phyloP scores from a whole-genome alignment of 345 rosid genomes.

The Microthlaspi erraticum region DNA sequence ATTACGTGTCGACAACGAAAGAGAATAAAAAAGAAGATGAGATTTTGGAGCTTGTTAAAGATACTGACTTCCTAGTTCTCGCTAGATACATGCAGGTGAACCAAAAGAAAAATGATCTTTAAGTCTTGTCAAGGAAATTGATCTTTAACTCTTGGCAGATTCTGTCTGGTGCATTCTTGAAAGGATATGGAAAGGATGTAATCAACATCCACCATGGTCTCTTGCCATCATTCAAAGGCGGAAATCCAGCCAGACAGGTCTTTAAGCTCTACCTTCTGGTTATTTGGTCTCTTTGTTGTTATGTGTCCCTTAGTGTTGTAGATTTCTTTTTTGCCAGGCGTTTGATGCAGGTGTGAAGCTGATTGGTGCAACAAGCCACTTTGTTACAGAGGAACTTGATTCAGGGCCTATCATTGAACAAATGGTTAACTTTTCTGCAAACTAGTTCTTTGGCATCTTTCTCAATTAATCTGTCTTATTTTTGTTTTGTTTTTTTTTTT shows the following conservation, averaged over 20 bases:
- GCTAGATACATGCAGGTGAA: slow-evolving; percentile 99
- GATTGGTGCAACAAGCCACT: slow-evolving; percentile 94
- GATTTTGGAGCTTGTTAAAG: slow-evolving; percentile 78
- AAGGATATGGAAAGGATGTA: slow-evolving; percentile 78
- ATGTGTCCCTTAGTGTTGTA: slow-evolving; percentile 43
- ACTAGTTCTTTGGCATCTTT: slow-evolving; percentile 12
- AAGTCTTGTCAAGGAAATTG: slow-evolving; percentile 36
- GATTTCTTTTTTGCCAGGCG: slow-evolving; percentile 61
- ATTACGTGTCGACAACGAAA: slow-evolving; percentile 57
- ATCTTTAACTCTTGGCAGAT: slow-evolving; percentile 47
- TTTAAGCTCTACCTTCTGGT: neutral
- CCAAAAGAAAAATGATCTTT: neutral
- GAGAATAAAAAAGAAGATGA: slow-evolving; percentile 78
- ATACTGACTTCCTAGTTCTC: slow-evolving; percentile 88
- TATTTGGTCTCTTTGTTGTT: neutral
- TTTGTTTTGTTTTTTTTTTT: slow-evolving; percentile 27
- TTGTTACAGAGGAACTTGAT: slow-evolving; percentile 95
- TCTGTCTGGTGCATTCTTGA: slow-evolving; percentile 70
- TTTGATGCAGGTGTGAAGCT: slow-evolving; percentile 94
- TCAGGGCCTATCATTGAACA: slow-evolving; percentile 94
- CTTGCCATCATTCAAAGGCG: slow-evolving; percentile 91
- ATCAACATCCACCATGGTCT: slow-evolving; percentile 99
- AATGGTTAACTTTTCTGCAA: slow-evolving; percentile 57
- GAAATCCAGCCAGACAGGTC: slow-evolving; percentile 84
- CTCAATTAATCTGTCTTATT: slow-evolving; percentile 14